Evolutionary conservation across 306 rosid genomes (phyloP).

Genomic region (Cucumis cinereus): DNA sequence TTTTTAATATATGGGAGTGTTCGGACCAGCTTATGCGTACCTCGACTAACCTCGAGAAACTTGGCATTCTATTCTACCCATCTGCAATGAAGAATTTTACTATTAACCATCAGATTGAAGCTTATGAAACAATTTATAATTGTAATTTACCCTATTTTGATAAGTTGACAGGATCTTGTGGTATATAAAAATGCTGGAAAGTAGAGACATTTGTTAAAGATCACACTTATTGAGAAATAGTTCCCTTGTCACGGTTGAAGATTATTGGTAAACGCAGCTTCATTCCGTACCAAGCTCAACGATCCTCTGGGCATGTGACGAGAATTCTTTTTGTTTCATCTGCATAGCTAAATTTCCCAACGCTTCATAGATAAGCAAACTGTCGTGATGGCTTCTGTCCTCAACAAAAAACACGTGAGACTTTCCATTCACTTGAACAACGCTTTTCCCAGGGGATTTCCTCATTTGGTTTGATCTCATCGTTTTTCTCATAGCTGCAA

Average conservation of each 20-base stretch:
- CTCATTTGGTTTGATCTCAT: slow-evolving; percentile 41
- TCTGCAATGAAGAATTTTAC: neutral
- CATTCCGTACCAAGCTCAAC: neutral
- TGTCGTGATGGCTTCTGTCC: slow-evolving; percentile 41
- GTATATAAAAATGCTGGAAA: neutral
- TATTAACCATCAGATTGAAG: neutral
- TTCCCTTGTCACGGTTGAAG: neutral
- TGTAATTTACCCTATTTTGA: neutral
- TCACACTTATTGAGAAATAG: neutral
- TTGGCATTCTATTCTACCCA: neutral
- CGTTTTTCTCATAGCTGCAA: slow-evolving; percentile 39
- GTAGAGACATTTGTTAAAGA: neutral
- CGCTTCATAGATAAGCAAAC: slow-evolving; percentile 27
- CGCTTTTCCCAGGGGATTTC: slow-evolving; percentile 53
- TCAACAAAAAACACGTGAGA: slow-evolving; percentile 39
- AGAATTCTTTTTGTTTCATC: slow-evolving; percentile 19
- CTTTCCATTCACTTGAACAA: slow-evolving; percentile 36
- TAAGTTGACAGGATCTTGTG: neutral
- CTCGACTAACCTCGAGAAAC: neutral
- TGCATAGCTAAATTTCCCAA: slow-evolving; percentile 28
- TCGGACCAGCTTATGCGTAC: too few species aligned
- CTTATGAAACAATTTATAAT: neutral
- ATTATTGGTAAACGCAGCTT: neutral
- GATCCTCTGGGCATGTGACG: neutral
- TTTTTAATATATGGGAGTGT: too few species aligned